Base-by-base conservation (phyloP, 805 yeast genomes). In the Pichia pseudocactophila region DNA sequence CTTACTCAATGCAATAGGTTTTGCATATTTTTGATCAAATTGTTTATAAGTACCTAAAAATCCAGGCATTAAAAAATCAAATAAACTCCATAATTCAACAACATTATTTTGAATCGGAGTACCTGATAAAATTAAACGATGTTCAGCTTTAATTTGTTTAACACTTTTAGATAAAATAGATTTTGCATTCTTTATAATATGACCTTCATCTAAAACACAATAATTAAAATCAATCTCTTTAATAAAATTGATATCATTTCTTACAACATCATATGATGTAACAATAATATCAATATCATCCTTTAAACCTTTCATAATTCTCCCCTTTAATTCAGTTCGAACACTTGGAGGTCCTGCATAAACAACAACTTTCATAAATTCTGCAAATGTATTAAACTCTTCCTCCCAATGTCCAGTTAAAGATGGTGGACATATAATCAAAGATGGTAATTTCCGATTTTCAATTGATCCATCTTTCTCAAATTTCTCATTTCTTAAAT, bases 401-500 rank as follows among this genome's bases (percentile, higher is more conserved):
- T 87, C 96, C 59, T 87, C 95, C 99, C 99, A 92, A 63, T 92
- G 99, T 18, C 99, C 98, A 2, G 97, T 89, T 52, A 92, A 74
- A 1, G 97, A 87, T 0, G 99, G 97, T 1, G 99, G 99, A 65
- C 98, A 92, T 15, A 92, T 75, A 38, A 92, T 79, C 50, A 92
- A 65, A 0, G 96, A 78, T 2, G 97, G 95, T 19, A 92, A 68
- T 27, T 74, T 80, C 46, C 94, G 70, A 30, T 73, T 75, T 53
- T 88, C 95, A 11, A 69, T 66, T 0, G 82, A 70, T 27, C 71
- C 61, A 0, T 95, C 78, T 46, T 70, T 63, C 7, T 64, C 69
- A 59, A 70, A 84, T 50, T 80, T 82, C 51, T 82, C 82, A 10
- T 77, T 80, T 50, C 98, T 76, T 50, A 86, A 53, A 54, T 88